Base-by-base conservation (phyloP, 192 early-diverging fungal species). In the Backusella westeae region DNA sequence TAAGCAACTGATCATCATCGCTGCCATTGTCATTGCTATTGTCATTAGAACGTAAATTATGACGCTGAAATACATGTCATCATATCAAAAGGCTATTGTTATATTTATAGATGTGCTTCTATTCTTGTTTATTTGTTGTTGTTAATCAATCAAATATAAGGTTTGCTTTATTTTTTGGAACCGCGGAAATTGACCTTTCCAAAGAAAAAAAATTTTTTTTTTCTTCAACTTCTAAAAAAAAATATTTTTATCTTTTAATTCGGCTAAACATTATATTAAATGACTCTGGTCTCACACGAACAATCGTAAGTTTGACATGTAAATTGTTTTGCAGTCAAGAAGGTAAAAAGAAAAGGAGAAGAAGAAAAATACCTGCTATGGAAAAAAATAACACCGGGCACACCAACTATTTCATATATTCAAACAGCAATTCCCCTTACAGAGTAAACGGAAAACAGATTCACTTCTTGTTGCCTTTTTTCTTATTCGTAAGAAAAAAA, bases 251-350 rank as follows among this genome's bases (percentile, higher is more conserved):
- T 23, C 53, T 26, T 59, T 59, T 59, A 3, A 59, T 12, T 59
- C 53, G n/a, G 53, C 23, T 59, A 59, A 59, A 59, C 21, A 53
- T 17, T 23, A 59, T 26, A 59, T 59, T 26, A 56, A 56, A 9
- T n/a, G 52, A 8, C 56, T 26, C 23, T 10, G 23, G 52, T 26
- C 53, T 26, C 15, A n/a, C 19, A 49, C 46, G 15, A 49, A 49
- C 8, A 59, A 12, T 59, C 53, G 53, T 59, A 59, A 59, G 53
- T 59, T 59, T 59, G 53, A 59, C 53, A 59, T 59, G 53, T 59
- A 59, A 59, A 59, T 59, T 59, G 10, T 23, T 19, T 0, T 29
- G 53, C 21, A 59, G 21, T n/a, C 17, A 52, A 4, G 21, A 7
- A 26, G 4, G 6, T 56, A n/a, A 1, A 59, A 12, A 26, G 32